Evolutionary conservation across 441 rosid genomes (phyloP).

Genomic region (Cnidoscolus chayamansa): DNA sequence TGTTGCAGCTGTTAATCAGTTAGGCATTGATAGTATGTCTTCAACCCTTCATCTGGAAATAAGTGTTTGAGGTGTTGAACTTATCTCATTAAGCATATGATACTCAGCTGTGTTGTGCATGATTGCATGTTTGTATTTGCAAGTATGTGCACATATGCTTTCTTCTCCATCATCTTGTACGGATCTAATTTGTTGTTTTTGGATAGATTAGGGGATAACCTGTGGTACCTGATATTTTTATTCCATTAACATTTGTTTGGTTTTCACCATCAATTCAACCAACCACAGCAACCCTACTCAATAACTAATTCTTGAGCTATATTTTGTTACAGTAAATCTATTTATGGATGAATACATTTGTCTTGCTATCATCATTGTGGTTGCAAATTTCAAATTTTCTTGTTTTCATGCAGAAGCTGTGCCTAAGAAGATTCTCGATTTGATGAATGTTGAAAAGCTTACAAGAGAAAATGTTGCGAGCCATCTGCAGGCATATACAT

Average conservation of each 20-base stretch:
- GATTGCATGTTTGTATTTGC: neutral
- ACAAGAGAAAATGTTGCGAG: constrained; percentile 99
- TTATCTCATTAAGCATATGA: neutral
- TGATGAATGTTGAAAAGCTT: constrained; percentile 87
- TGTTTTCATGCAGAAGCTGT: constrained; percentile 71
- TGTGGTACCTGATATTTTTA: neutral
- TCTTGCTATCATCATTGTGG: neutral
- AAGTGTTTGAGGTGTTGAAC: neutral
- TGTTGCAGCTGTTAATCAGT: constrained; percentile 79
- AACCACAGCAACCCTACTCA: constrained; percentile 4
- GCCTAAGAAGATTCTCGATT: constrained; percentile 90
- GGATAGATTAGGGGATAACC: neutral
- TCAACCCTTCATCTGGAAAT: constrained; percentile 15
- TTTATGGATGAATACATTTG: neutral
- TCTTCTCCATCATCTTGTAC: neutral
- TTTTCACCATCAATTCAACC: constrained; percentile 9
- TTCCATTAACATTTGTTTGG: neutral
- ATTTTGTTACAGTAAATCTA: neutral
- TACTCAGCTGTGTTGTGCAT: neutral
- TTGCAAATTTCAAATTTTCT: constrained; percentile 1
- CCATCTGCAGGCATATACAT: constrained; percentile 68
- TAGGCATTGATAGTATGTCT: constrained; percentile 85
- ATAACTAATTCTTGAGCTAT: constrained; percentile 7
- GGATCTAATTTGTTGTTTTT: neutral
- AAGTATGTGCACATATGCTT: neutral